A percentile compares a stretch with the other conserved stretches of the same genome.
These are phyloP conservation scores for Rhodamnia rubescens DNA, from an alignment of 345 rosid species.

Conservation along the genomic window DNA sequence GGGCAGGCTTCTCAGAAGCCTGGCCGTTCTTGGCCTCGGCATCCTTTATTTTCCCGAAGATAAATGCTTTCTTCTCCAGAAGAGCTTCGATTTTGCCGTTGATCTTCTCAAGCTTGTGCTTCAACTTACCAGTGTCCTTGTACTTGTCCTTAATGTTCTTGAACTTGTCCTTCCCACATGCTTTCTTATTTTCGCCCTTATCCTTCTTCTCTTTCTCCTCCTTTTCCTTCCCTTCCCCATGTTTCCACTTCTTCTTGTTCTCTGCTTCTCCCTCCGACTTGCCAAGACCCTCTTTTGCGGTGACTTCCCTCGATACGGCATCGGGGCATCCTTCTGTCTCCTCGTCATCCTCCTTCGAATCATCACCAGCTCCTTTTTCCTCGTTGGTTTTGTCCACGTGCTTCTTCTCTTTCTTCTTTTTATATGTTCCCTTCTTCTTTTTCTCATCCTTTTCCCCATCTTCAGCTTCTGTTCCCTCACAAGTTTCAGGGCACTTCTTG, in stretches of 20 bases:
- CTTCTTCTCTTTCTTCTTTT: background rate
- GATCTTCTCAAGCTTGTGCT: conserved; percentile 4
- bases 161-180: background rate
- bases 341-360: background rate
- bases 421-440: background rate
- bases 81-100: conserved; percentile 2
- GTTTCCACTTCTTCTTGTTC: background rate
- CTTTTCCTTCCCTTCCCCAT: background rate
- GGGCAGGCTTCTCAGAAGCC: background rate
- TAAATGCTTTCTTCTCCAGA: background rate
- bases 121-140: background rate
- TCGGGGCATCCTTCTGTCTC: background rate
- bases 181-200: background rate
- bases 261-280: background rate
- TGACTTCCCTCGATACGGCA: background rate
- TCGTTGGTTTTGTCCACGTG: background rate
- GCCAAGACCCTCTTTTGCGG: background rate
- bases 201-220: background rate
- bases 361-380: background rate
- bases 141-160: background rate
- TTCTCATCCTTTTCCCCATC: background rate
- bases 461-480: background rate
- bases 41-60: background rate
- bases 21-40: background rate
- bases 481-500: background rate